These are phyloP conservation scores for Nannochloris sp. DNA, from an alignment of 139 green algal genomes.

Conservation along the genomic window DNA sequence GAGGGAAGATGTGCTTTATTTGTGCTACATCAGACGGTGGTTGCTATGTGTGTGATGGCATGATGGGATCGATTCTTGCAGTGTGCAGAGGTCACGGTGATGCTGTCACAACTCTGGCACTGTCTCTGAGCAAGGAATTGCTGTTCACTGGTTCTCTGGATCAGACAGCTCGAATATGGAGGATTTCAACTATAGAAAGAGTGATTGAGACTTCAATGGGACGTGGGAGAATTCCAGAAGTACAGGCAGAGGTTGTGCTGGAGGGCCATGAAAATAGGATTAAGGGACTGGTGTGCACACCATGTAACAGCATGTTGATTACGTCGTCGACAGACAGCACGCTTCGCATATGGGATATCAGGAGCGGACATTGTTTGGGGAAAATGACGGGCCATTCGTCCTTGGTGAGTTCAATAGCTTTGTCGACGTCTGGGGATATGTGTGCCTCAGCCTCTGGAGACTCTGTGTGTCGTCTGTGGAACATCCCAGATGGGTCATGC, in stretches of 20 bases:
- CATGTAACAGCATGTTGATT: neutral
- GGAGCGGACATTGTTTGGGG: neutral
- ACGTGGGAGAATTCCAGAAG: neutral
- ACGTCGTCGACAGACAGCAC: constrained; percentile 3
- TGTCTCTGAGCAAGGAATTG: neutral
- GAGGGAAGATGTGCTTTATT: neutral
- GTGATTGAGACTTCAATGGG: neutral
- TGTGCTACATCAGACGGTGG: neutral
- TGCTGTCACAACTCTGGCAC: neutral
- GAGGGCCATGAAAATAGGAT: constrained; percentile 2
- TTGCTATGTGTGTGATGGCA: neutral
- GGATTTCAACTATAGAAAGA: neutral
- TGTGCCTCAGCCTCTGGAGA: constrained; percentile 10
- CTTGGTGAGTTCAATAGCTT: constrained; percentile 4
- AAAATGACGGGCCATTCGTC: neutral
- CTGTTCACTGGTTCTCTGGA: neutral
- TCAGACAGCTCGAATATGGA: neutral
- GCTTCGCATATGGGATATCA: neutral
- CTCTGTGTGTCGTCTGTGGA: constrained; percentile 5
- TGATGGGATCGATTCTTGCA: neutral
- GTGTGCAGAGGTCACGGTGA: neutral
- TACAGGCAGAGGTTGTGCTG: neutral
- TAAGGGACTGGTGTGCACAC: neutral
- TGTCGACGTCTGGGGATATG: constrained; percentile 3
- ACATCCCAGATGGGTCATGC: neutral